Base-by-base conservation (phyloP, 2,329 filamentous ascomycete genomes). In the Monosporascus cannonballus region DNA sequence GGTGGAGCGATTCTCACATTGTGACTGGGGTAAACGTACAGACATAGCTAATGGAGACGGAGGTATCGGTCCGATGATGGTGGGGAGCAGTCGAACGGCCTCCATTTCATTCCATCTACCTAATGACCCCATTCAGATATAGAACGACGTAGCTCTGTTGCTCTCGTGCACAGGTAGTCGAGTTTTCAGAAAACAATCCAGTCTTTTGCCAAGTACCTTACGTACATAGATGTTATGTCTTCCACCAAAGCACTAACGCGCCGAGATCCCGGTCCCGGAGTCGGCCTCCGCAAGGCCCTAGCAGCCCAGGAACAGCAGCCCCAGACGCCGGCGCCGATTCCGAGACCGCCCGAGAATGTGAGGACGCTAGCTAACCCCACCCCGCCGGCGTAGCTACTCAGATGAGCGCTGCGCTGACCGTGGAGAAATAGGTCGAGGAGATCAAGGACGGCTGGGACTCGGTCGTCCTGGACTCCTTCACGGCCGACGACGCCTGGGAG, bases 401-500 rank as follows among this genome's bases (percentile, higher is more conserved):
- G 18, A 42, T 3, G 17, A 34, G 30, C 48, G 37, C 36, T 27
- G 41, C 47, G 8, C 30, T 48, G 27, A 30, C 4, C 34, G 11
- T 14, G 41, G 9, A 5, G 25, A 36, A n/a, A 38, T 41, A 69
- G 67, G 54, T 59, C 15, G 64, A 66, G 2, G 55, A 52, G 8
- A 59, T 71, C 36, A 67, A 65, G 45, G 61, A 63, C n/a, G 64
- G 66, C 44, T 69, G 71, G 42, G 71, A 77, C 60, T 73, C 73
- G 6, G 73, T 79, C 64, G 70, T 65, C 0, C 60, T 79, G 24
- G 62, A 69, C 11, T 67, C 77, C 57, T 89, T 89, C 70, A 87
- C 84, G 2, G 73, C 77, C 51, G 71, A 78, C 24, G 84, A 86
- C 60, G 86, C 85, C 49, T 86, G 81, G 74, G 75, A 79, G 36